phyloP scores from a whole-genome alignment of 768 basidiomycete genomes.

The Wakefieldia striispora region DNA sequence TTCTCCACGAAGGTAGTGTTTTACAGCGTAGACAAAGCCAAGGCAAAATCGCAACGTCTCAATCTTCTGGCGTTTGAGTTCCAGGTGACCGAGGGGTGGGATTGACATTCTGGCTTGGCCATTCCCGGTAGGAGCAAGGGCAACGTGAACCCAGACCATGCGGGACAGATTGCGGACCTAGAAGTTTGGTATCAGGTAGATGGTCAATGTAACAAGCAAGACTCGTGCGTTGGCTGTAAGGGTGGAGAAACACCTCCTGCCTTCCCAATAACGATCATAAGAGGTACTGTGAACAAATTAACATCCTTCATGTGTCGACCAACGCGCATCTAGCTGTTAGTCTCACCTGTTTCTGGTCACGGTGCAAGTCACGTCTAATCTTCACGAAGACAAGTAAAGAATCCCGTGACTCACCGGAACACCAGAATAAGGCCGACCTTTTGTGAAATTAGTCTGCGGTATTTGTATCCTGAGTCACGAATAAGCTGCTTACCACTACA shows the following conservation, averaged over 20 bases:
- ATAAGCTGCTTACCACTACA: constrained; percentile 68
- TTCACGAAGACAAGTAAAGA: background rate
- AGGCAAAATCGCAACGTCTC: constrained; percentile 67
- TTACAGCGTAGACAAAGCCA: constrained; percentile 67
- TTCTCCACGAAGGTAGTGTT: constrained; percentile 83
- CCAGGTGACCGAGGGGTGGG: constrained; percentile 43
- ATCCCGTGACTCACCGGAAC: constrained; percentile 55
- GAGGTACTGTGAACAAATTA: constrained; percentile 54
- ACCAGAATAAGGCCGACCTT: constrained; percentile 89
- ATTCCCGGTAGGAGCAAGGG: constrained; percentile 57
- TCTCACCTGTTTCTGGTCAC: constrained; percentile 60
- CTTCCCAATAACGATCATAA: constrained; percentile 87
- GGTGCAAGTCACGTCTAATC: background rate
- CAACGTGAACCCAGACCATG: constrained; percentile 76
- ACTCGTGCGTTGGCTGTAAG: constrained; percentile 58
- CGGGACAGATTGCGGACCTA: constrained; percentile 73
- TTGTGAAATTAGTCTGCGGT: background rate
- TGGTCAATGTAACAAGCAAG: background rate
- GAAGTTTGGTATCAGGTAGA: background rate
- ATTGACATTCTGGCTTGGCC: constrained; percentile 54
- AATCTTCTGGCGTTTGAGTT: constrained; percentile 65
- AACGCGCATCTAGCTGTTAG: background rate
- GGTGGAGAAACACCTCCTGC: constrained; percentile 77
- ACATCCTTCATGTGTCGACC: background rate
- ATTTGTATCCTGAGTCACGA: background rate